Conservation (phyloP, 345 rosid genomes). For the Isatis tinctoria region DNA sequence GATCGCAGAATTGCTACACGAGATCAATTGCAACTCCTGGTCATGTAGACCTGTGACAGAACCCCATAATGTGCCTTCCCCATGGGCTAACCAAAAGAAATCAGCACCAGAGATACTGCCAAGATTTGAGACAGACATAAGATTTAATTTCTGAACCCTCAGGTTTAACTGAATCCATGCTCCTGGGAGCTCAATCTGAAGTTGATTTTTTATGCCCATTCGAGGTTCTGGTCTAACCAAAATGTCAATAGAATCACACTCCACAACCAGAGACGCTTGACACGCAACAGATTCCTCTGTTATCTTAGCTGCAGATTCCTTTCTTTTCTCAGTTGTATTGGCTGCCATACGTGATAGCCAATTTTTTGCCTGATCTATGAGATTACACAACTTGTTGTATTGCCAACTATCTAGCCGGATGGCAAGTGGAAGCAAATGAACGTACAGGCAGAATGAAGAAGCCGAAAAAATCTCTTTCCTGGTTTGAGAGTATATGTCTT, state of each 20-base stretch:
- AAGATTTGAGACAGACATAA: slow-evolving; percentile 66
- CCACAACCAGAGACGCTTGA: slow-evolving; percentile 65
- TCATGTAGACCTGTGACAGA: slow-evolving; percentile 53
- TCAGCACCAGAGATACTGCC: slow-evolving; percentile 60
- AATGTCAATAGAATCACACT: slow-evolving; percentile 73
- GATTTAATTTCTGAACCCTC: slow-evolving; percentile 49
- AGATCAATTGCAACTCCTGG: slow-evolving; percentile 63
- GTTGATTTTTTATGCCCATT: slow-evolving; percentile 44
- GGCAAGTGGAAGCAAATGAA: slow-evolving; percentile 45
- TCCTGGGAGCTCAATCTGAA: slow-evolving; percentile 88
- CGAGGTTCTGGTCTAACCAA: slow-evolving; percentile 54
- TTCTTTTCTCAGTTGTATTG: slow-evolving; percentile 28
- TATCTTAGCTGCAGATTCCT: slow-evolving; percentile 28
- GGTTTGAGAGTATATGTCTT: slow-evolving; percentile 46
- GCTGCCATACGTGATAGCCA: slow-evolving; percentile 37
- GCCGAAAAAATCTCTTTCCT: slow-evolving; percentile 62
- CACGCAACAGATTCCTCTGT: slow-evolving; percentile 29
- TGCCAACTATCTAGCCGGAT: slow-evolving; percentile 48
- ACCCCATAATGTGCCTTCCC: slow-evolving; percentile 79
- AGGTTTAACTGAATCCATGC: slow-evolving; percentile 69
- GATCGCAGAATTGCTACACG: slow-evolving; percentile 75
- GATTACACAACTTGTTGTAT: slow-evolving; percentile 38
- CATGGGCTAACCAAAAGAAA: slow-evolving; percentile 77
- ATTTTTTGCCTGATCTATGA: slow-evolving; percentile 47
- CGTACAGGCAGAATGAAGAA: slow-evolving; percentile 57